A percentile compares a stretch with the other conserved stretches of the same genome.
These are phyloP conservation scores for Apiotrichum gamsii DNA, from an alignment of 1,284 basidiomycete genomes.

Conservation along the genomic window DNA sequence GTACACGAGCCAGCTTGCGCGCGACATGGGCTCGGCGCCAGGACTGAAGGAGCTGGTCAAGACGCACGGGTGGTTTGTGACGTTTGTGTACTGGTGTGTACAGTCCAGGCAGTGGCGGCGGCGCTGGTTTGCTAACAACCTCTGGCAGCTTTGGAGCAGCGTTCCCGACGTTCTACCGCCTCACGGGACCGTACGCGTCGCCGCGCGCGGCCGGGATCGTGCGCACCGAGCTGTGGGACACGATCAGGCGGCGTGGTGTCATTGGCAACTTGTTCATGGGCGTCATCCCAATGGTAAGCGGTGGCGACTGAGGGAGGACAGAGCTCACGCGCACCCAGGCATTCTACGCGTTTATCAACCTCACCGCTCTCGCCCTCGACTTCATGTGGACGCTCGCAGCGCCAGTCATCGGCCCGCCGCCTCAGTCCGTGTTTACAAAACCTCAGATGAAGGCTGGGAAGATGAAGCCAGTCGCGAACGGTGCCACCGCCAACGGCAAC, in stretches of 20 bases:
- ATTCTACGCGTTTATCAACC: conserved; percentile 6
- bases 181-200: conserved; percentile 55
- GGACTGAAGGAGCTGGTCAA: conserved; percentile 52
- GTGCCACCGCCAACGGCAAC: neutral
- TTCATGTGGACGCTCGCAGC: conserved; percentile 2
- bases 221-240: conserved; percentile 60
- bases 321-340: neutral
- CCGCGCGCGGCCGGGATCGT: conserved; percentile 49
- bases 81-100: conserved; percentile 56
- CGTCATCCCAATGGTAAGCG: conserved; percentile 52
- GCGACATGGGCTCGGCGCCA: conserved; percentile 58
- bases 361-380: neutral
- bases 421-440: neutral
- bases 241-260: conserved; percentile 56
- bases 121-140: neutral
- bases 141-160: conserved; percentile 55
- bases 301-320: too few species aligned
- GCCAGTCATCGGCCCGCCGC: conserved; percentile 2
- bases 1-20: conserved; percentile 58
- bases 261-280: conserved; percentile 61
- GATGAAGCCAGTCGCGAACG: neutral
- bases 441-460: neutral
- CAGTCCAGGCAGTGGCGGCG: neutral
- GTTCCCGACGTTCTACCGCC: conserved; percentile 59
- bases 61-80: conserved; percentile 54